Base-by-base conservation (phyloP, 2,329 filamentous ascomycete species). In the Pyrenochaeta sp. region DNA sequence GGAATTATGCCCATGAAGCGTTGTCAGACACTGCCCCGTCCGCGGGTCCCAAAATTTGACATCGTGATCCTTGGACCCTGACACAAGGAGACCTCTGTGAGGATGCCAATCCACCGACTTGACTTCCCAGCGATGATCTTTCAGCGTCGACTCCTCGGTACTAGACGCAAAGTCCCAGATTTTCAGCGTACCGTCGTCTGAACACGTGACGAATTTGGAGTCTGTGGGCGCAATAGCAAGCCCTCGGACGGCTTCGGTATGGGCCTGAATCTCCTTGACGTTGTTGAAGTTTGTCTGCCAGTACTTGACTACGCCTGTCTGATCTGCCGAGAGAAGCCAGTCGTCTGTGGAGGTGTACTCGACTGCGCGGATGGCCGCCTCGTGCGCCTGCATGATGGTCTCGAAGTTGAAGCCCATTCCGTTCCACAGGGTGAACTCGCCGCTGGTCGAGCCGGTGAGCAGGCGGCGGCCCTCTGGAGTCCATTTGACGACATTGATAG, bases 251-350 rank as follows among this genome's bases (percentile, higher is more conserved):
- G 93, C 88, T 66, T 96, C 91, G 35, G 84, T 84, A 67, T 97
- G 94, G 6, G 91, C 94, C 66, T 92, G 86, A 40, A 99, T 90
- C 39, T 90, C 92, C 72, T 97, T 90, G 47, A 97, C 91, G 63
- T 97, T 96, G 79, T 99, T 97, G 77, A 99, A 96, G 71, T 97
- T 99, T 21, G 93, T 90, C 71, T 96, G 91, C 90, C 93, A 97
- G 75, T 99, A 99, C 75, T 97, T 97, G 73, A 99, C 87, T 51
- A 94, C 82, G 43, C 94, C 94, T 59, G 94, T 91, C 71, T 97
- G 92, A 67, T 97, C 94, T 39, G 90, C 92, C 6, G 94, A 97
- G 40, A 99, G 83, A 9, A 99, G 80, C 93, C 94, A 99, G 74
- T 99, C 94, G 67, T 96, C 90, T 61, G 89, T 95, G 72, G 97